Percentiles rank a stretch among this genome's conserved stretches.
Conservation (phyloP, 2,329 filamentous ascomycete genomes). For the Moelleriella libera region DNA sequence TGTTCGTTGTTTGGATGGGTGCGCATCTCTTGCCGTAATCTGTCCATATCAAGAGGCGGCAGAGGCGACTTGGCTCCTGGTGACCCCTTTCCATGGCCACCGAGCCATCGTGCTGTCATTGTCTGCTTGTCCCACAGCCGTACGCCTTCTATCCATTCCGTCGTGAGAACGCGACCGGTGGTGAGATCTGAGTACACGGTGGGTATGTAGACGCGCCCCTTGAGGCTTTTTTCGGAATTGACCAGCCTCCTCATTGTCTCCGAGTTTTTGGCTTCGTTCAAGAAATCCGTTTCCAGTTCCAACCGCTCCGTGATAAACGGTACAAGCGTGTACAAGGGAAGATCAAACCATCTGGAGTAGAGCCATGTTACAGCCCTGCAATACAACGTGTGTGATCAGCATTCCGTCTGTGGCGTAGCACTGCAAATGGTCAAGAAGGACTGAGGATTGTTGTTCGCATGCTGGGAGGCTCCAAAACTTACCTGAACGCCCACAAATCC, state of each 20-base stretch:
- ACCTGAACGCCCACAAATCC: slow-evolving; percentile 95
- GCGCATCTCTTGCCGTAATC: slow-evolving; percentile 28
- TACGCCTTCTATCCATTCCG: slow-evolving; percentile 95
- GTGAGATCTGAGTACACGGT: slow-evolving; percentile 71
- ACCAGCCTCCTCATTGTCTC: slow-evolving; percentile 72
- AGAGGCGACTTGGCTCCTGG: slow-evolving; percentile 62
- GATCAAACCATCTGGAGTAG: slow-evolving; percentile 78
- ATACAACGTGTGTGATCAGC: neutral
- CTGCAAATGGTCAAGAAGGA: neutral
- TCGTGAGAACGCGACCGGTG: slow-evolving; percentile 74
- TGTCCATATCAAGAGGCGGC: slow-evolving; percentile 30
- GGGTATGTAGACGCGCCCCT: slow-evolving; percentile 76
- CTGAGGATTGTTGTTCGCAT: neutral
- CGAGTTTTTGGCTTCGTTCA: slow-evolving; percentile 80
- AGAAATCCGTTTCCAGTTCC: slow-evolving; percentile 85
- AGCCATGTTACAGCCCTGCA: slow-evolving; percentile 60
- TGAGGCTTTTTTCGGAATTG: slow-evolving; percentile 58
- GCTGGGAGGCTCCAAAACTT: slow-evolving; percentile 14
- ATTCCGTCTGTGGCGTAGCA: neutral
- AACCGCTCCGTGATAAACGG: slow-evolving; percentile 91
- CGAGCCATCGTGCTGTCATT: slow-evolving; percentile 64
- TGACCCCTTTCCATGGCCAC: slow-evolving; percentile 61
- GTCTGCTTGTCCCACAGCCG: slow-evolving; percentile 83
- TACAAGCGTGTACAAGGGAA: slow-evolving; percentile 83
- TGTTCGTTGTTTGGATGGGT: slow-evolving; percentile 40